Conservation (phyloP, 2,329 filamentous ascomycete species). For the Apiospora kogelbergensis region DNA sequence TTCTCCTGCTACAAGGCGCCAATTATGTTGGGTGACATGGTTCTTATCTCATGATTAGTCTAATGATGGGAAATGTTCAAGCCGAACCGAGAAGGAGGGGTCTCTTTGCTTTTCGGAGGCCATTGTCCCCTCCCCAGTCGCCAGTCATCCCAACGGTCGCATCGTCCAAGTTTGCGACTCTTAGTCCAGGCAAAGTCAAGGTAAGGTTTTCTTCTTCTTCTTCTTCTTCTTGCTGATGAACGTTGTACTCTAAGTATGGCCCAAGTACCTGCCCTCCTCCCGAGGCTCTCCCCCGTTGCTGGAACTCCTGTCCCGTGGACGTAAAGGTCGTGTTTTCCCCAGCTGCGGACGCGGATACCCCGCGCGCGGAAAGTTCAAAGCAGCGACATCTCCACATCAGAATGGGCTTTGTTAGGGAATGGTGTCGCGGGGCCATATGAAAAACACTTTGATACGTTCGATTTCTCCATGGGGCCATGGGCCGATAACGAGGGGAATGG, state of each 20-base stretch:
- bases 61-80: background rate
- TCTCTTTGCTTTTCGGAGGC: background rate
- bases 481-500: background rate
- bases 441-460: background rate
- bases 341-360: background rate
- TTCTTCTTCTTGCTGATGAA: background rate
- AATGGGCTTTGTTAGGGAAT: background rate
- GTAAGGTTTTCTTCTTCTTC: background rate
- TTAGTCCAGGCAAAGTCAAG: background rate
- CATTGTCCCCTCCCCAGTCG: background rate
- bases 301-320: background rate
- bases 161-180: background rate
- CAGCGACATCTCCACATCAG: background rate
- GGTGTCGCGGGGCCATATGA: background rate
- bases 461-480: conserved; percentile 1
- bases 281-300: background rate
- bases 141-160: background rate
- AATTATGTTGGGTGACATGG: background rate
- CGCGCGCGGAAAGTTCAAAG: background rate
- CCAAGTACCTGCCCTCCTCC: background rate
- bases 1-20: background rate
- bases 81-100: background rate
- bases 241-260: background rate
- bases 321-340: background rate
- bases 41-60: background rate